Base-by-base conservation (phyloP, 176 grass and related monocot species). In the Chloris gayana region DNA sequence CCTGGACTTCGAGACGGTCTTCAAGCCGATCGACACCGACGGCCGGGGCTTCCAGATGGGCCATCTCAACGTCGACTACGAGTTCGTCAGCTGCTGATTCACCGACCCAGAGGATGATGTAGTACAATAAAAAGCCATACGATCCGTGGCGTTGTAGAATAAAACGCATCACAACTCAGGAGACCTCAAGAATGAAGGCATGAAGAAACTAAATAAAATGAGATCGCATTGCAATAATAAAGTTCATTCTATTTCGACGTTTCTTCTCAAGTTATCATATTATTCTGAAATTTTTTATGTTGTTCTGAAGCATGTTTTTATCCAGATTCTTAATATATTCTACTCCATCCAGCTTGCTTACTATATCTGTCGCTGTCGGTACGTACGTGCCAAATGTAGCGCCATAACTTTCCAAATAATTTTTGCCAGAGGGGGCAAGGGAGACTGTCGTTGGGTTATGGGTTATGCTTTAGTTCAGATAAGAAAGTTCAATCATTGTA, bases 11-110 rank as follows among this genome's bases (percentile, higher is more conserved):
- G 84, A 85, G 7, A 86, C 87, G n/a, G 84, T 97, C 9, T 97
- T 97, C 66, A 65, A 57, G 69, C 42, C 87, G 81, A 72, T 97
- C 54, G 94, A 97, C 30, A 97, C 86, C 3, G 8, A 89, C 45
- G 70, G 77, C 0, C 9, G 2, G 1, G 94, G 91, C 21, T 80
- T 70, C 47, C 67, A 49, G 22, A 63, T 66, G 17, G 93, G 91
- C 1, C 86, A 91, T 54, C 77, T 97, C 8, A 51, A 67, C 21
- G 62, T 79, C 14, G 8, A 79, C 76, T 79, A 79, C 76, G 19
- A 79, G 76, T 79, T 79, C 31, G 76, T 79, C 30, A 2, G 30
- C 6, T 68, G 76, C 63, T 67, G 45, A 78, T 4, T 2, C 22
- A 9, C 22, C 51, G 6, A 22, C 18, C n/a, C n/a, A n/a, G 17